phyloP scores from a whole-genome alignment of 768 basidiomycete genomes.

The Xanthoconium purpureum region DNA sequence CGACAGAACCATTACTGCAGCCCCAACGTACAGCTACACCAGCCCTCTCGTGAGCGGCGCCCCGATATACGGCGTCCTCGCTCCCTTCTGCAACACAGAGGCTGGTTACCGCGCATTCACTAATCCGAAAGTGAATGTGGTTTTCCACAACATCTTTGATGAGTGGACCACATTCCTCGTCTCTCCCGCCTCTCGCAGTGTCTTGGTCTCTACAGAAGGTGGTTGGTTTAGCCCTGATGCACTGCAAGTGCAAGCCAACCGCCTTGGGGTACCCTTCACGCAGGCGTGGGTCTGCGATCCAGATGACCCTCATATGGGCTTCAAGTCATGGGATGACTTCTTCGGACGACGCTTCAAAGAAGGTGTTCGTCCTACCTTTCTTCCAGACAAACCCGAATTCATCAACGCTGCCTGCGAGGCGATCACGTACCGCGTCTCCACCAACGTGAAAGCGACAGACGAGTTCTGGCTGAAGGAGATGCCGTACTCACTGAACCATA shows the following conservation, averaged over 20 bases:
- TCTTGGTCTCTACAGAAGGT: conserved; percentile 35
- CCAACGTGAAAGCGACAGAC: conserved; percentile 40
- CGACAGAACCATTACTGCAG: conserved; percentile 7
- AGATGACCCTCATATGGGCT: conserved; percentile 39
- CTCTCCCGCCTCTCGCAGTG: conserved; percentile 40
- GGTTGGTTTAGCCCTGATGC: conserved; percentile 50
- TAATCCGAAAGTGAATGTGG: conserved; percentile 41
- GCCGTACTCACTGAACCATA: conserved; percentile 56
- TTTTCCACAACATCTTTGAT: conserved; percentile 47
- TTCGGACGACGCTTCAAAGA: conserved; percentile 38
- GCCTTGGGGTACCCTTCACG: conserved; percentile 30
- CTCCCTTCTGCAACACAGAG: conserved; percentile 20
- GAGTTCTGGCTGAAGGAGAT: conserved; percentile 61
- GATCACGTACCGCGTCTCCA: conserved; percentile 40
- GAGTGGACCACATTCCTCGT: conserved; percentile 48
- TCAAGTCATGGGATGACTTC: conserved; percentile 51
- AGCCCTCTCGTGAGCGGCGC: conserved; percentile 21
- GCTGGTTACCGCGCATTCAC: conserved; percentile 23
- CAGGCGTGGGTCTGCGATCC: conserved; percentile 43
- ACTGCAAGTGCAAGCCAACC: neutral
- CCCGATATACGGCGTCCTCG: conserved; percentile 20
- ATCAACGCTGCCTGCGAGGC: conserved; percentile 56
- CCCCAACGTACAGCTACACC: conserved; percentile 6
- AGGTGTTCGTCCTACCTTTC: conserved; percentile 38
- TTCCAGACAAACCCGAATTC: conserved; percentile 24